A percentile compares a stretch with the other conserved stretches of the same genome.
phyloP scores from a whole-genome alignment of 2,329 filamentous ascomycete species.

The Colletotrichum sp. region DNA sequence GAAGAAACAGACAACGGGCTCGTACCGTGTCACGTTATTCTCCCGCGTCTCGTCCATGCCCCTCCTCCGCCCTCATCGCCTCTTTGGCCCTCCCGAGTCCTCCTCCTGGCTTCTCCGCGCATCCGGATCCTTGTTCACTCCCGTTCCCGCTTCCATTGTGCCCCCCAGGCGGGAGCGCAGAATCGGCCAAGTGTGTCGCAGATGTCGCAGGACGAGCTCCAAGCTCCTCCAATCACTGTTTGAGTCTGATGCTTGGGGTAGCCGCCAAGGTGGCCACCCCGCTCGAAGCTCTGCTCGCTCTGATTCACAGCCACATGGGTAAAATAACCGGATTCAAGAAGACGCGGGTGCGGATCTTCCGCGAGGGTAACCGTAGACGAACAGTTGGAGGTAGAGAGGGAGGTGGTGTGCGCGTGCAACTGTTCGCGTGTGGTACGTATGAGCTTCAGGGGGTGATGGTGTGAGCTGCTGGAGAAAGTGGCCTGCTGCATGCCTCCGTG shows the following conservation, averaged over 20 bases:
- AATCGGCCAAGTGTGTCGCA: slow-evolving; percentile 21
- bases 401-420: not conserved
- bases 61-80: not conserved
- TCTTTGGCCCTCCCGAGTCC: not conserved
- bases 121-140: slow-evolving; percentile 16
- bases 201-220: slow-evolving; percentile 13
- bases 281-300: not conserved
- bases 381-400: not conserved
- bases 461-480: slow-evolving; percentile 14
- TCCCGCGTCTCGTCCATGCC: not conserved
- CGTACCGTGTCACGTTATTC: slow-evolving; percentile 6
- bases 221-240: slow-evolving; percentile 19
- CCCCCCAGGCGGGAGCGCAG: slow-evolving; percentile 5
- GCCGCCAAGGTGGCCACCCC: slow-evolving; percentile 10
- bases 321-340: not conserved
- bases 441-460: not conserved
- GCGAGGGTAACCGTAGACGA: not conserved
- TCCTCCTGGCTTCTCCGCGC: not conserved
- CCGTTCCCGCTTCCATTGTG: not conserved
- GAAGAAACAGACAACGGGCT: not conserved
- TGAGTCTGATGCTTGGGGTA: not conserved
- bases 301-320: not conserved
- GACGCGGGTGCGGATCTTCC: not conserved
- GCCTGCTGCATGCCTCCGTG: slow-evolving; percentile 13
- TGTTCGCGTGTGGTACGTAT: not conserved